phyloP scores from a whole-genome alignment of 805 yeast genomes.

The Myxozyma monticola region DNA sequence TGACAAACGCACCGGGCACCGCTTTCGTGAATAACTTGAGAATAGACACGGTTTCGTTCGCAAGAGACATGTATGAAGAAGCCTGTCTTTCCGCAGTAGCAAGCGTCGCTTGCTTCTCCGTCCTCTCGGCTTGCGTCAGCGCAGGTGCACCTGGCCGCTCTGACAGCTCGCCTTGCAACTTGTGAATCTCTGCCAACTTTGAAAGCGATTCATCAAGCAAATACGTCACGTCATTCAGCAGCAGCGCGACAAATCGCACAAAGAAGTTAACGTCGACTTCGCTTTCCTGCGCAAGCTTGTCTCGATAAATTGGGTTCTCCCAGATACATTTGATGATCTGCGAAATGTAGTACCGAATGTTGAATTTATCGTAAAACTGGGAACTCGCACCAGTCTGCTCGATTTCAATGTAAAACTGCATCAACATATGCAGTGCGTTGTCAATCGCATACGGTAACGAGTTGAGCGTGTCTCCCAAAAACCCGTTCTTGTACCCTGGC shows the following conservation, averaged over 20 bases:
- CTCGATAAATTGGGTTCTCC: conserved; percentile 66
- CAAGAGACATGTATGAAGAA: conserved; percentile 74
- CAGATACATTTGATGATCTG: conserved; percentile 80
- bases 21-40: conserved; percentile 81
- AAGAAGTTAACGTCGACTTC: conserved; percentile 75
- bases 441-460: conserved; percentile 60
- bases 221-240: conserved; percentile 92
- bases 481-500: conserved; percentile 55
- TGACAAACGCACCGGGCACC: conserved; percentile 81
- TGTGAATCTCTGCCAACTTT: conserved; percentile 75
- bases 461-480: conserved; percentile 65
- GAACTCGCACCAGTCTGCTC: conserved; percentile 95
- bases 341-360: conserved; percentile 83
- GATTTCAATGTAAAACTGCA: conserved; percentile 89
- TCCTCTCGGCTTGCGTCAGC: conserved; percentile 30
- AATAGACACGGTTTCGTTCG: conserved; percentile 77
- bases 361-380: conserved; percentile 95
- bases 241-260: conserved; percentile 87
- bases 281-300: conserved; percentile 69
- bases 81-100: conserved; percentile 72
- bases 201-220: conserved; percentile 86
- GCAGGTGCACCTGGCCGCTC: conserved; percentile 32
- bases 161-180: conserved; percentile 61
- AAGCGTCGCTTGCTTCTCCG: conserved; percentile 56
- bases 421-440: conserved; percentile 74